phyloP scores from a whole-genome alignment of 495 filamentous ascomycete genomes.

The Xylaria longipes region DNA sequence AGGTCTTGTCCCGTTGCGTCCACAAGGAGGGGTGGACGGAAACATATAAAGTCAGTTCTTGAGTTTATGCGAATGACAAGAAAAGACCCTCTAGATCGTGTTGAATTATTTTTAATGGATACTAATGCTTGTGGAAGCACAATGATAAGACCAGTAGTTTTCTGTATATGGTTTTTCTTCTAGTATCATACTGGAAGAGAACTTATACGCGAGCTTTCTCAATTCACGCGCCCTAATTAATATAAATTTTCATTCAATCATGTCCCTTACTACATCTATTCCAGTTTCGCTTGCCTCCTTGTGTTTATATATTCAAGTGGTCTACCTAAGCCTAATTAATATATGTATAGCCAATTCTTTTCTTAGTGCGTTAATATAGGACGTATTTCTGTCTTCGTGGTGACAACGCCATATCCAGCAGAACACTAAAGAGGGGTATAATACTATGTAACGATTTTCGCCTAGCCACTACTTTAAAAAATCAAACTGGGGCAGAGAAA shows the following conservation, averaged over 20 bases:
- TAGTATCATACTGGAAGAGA: too few relatives aligned
- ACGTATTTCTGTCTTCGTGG: neutral
- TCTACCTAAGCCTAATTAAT: neutral
- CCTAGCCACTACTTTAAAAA: neutral
- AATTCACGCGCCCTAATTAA: neutral
- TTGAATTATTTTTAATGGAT: too few relatives aligned
- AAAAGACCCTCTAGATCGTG: too few relatives aligned
- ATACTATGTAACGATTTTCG: too few relatives aligned
- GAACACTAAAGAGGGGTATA: too few relatives aligned
- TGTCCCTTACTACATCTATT: neutral
- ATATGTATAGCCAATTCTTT: neutral
- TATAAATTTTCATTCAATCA: neutral
- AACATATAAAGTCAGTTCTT: neutral
- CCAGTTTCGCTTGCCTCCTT: neutral
- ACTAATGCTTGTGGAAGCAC: too few relatives aligned
- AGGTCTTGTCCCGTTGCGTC: neutral
- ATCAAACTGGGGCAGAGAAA: neutral
- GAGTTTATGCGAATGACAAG: neutral
- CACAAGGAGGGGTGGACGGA: neutral
- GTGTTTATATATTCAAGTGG: neutral
- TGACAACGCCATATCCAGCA: neutral
- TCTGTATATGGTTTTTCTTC: too few relatives aligned
- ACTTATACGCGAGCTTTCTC: too few relatives aligned
- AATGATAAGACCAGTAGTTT: too few relatives aligned
- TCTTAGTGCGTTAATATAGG: neutral